These are phyloP conservation scores for Colletotrichum acutatum DNA, from an alignment of 2,329 filamentous ascomycete genomes.

Conservation along the genomic window DNA sequence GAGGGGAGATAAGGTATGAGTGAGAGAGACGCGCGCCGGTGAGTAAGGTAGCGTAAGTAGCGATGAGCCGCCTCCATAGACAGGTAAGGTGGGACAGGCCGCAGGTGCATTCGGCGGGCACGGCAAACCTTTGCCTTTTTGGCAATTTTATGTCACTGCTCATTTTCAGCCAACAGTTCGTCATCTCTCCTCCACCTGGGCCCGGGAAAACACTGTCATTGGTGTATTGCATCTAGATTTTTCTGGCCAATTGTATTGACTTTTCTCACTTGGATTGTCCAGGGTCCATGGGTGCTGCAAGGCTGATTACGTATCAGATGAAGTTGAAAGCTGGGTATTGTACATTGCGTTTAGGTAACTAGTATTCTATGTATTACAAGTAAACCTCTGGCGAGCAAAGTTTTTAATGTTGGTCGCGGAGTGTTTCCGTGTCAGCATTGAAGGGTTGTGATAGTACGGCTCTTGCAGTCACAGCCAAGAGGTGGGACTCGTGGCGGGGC, in stretches of 20 bases:
- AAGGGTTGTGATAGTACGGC: neutral
- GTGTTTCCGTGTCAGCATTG: neutral
- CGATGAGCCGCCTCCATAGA: slow-evolving; percentile 2
- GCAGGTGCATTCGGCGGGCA: neutral
- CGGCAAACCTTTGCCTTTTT: slow-evolving; percentile 26
- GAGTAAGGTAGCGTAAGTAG: too few relatives aligned
- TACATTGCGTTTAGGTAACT: slow-evolving; percentile 10
- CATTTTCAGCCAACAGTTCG: slow-evolving; percentile 36
- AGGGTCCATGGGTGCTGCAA: slow-evolving; percentile 1
- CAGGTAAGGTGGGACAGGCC: neutral
- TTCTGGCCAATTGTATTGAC: slow-evolving; percentile 19
- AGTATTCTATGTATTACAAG: neutral
- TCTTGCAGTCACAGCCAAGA: neutral
- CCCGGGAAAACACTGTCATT: slow-evolving; percentile 19
- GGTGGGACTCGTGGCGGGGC: neutral
- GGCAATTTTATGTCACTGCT: slow-evolving; percentile 30
- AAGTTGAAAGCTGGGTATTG: neutral
- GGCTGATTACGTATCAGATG: slow-evolving; percentile 27
- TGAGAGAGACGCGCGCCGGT: neutral
- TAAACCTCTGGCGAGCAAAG: neutral
- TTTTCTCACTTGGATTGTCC: neutral
- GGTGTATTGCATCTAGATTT: slow-evolving; percentile 19
- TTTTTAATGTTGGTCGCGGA: neutral
- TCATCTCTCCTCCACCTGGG: slow-evolving; percentile 36
- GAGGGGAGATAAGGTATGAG: neutral